Percentiles rank a stretch among this genome's conserved stretches.
phyloP scores from a whole-genome alignment of 805 yeast species.

The Lipomyces anomalus region DNA sequence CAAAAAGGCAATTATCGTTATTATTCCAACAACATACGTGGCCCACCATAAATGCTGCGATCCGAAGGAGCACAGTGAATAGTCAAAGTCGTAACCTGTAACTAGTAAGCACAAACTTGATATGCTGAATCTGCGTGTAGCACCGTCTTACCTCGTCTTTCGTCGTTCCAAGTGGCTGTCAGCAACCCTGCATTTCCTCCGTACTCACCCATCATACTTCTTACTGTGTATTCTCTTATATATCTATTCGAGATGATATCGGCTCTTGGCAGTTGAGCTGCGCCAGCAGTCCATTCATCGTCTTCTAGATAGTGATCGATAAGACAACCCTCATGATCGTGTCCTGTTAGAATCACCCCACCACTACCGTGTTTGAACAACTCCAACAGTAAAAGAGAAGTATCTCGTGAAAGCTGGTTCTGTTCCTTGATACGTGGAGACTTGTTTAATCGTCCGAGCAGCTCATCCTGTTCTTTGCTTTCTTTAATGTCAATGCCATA shows the following conservation, averaged over 20 bases:
- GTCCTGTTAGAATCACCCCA: conserved; percentile 87
- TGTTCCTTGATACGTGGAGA: conserved; percentile 70
- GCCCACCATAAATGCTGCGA: conserved; percentile 97
- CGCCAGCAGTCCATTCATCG: no score
- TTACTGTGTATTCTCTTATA: conserved; percentile 79
- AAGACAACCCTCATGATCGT: conserved; percentile 93
- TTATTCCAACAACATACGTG: conserved; percentile 13
- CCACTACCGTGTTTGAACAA: conserved; percentile 62
- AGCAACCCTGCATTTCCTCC: conserved; percentile 84
- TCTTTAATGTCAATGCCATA: no score
- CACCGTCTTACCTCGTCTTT: conserved; percentile 27
- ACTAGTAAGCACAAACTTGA: no score
- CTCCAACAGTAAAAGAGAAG: conserved; percentile 62
- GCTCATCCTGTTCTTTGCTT: no score
- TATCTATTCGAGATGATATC: no score
- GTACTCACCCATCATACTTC: conserved; percentile 95
- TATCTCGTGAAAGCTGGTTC: conserved; percentile 68
- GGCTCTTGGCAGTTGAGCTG: no score
- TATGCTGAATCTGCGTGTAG: conserved; percentile 47
- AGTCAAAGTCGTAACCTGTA: conserved; percentile 44
- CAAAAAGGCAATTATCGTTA: no score
- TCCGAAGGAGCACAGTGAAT: conserved; percentile 69
- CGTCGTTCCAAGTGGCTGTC: conserved; percentile 58
- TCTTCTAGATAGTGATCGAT: no score
- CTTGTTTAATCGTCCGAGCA: no score